Evolutionary conservation across 352 stramenopile genomes (phyloP), one percentile per base, ranked within the genome.

Genomic region (Pythium phragmitis): DNA sequence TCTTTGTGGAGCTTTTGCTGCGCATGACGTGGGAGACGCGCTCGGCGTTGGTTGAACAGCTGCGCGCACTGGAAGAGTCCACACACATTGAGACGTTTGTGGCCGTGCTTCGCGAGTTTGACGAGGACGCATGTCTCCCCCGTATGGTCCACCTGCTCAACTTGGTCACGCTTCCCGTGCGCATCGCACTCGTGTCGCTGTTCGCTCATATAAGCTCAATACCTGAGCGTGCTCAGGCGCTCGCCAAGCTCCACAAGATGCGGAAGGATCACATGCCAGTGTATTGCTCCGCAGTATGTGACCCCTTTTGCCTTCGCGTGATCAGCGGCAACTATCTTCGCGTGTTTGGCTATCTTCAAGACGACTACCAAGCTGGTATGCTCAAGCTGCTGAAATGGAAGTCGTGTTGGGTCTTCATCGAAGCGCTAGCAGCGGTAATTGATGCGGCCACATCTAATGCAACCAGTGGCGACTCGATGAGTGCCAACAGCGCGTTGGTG

Each of bases 21-120:
- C 75, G 68, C 19, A 75, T 88, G 60, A 64, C 73, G 7, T 91
- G 80, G 80, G 70, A 75, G 2, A 76, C 76, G 12, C 73, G 80
- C 0, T 89, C 80, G 13, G 67, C 78, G 23, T 75, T 89, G 12
- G 57, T 91, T 7, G 80, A 91, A 63, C 80, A 91, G 63, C 72
- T 87, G 26, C 79, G 76, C 16, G 70, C 72, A 9, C 59, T 91
- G 3, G 77, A 91, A 16, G 67, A 63, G 1, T 52, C 56, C 4
- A 59, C 50, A 3, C 60, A 87, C 28, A 64, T 83, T 0, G 52
- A 81, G 50, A 72, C 63, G n/a, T 63, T 81, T 5, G 60, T 74
- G 21, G 43, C 71, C 13, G 65, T 84, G 13, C 63, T 81, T 6
- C 68, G 55, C 7, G 72, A 75, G 3, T 72, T 88, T 28, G 49